These are phyloP conservation scores for Fusarium abutilonis DNA, from an alignment of 2,329 filamentous ascomycete genomes.

Conservation along the genomic window DNA sequence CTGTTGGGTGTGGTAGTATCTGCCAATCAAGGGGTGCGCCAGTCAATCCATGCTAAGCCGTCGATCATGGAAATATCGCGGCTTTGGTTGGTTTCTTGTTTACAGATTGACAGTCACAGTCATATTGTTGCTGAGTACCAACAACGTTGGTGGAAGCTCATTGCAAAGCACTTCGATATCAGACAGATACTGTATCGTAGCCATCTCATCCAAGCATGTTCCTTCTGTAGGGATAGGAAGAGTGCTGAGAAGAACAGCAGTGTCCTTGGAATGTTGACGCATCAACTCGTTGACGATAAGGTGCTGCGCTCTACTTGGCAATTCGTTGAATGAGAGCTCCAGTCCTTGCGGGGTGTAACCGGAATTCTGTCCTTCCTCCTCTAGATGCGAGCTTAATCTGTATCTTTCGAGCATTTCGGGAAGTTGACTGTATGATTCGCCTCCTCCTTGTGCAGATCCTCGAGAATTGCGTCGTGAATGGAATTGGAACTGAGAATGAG, in stretches of 20 bases:
- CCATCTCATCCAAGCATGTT: slow-evolving; percentile 74
- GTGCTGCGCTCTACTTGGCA: slow-evolving; percentile 85
- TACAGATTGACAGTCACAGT: slow-evolving; percentile 82
- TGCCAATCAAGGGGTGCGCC: slow-evolving; percentile 7
- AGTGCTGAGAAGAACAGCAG: slow-evolving; percentile 84
- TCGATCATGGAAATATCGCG: slow-evolving; percentile 34
- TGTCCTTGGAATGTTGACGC: slow-evolving; percentile 70
- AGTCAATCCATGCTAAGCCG: slow-evolving; percentile 22
- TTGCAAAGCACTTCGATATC: slow-evolving; percentile 83
- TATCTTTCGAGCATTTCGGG: slow-evolving; percentile 57
- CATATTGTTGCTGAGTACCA: slow-evolving; percentile 90
- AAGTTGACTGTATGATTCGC: slow-evolving; percentile 56
- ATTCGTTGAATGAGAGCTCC: slow-evolving; percentile 84
- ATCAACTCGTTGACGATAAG: slow-evolving; percentile 89
- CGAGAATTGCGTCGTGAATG: slow-evolving; percentile 53
- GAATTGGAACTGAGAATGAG: slow-evolving; percentile 45
- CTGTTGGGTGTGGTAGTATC: slow-evolving; percentile 5
- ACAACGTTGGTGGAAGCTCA: slow-evolving; percentile 76
- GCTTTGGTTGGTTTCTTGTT: slow-evolving; percentile 27
- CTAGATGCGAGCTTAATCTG: slow-evolving; percentile 36
- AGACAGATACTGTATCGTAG: slow-evolving; percentile 78
- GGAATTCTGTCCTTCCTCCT: slow-evolving; percentile 49
- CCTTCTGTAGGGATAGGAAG: slow-evolving; percentile 83
- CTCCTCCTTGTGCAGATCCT: slow-evolving; percentile 43
- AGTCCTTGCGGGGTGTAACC: slow-evolving; percentile 68